phyloP scores from a whole-genome alignment of 495 filamentous ascomycete species.

The Xylaria telfairii region DNA sequence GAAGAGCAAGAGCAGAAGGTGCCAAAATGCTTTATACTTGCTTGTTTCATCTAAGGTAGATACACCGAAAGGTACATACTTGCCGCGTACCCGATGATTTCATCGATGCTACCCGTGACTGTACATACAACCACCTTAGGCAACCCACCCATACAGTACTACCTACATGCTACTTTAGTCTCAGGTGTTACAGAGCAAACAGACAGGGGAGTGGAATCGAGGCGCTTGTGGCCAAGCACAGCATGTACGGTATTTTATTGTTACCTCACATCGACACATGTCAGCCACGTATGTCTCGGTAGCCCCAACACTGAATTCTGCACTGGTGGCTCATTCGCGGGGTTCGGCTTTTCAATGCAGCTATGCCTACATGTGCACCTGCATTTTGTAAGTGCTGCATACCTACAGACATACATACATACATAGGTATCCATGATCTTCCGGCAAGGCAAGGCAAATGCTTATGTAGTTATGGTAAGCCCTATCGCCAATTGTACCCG shows the following conservation, averaged over 20 bases:
- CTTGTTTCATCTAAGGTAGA: not conserved
- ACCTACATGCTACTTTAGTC: not conserved
- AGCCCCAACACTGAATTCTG: not conserved
- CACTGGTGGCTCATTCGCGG: not conserved
- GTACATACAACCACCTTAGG: too few species aligned
- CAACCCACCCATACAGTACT: not conserved
- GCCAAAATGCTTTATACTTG: slow-evolving; percentile 6
- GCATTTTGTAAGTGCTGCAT: not conserved
- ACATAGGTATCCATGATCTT: not conserved
- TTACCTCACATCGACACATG: not conserved
- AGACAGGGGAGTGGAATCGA: not conserved
- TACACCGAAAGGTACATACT: not conserved
- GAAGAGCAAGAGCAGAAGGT: not conserved
- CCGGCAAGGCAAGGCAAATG: too few species aligned
- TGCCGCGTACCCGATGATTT: slow-evolving; percentile 21
- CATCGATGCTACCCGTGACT: slow-evolving; percentile 10
- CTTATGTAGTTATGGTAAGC: not conserved
- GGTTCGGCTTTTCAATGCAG: not conserved
- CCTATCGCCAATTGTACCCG: not conserved
- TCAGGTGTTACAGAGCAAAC: not conserved
- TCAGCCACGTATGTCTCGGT: slow-evolving; percentile 9
- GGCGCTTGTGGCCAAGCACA: slow-evolving; percentile 4
- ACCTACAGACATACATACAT: too few species aligned
- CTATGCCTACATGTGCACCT: not conserved
- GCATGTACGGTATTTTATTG: not conserved